Percentiles rank a stretch among this genome's conserved stretches.
phyloP scores from a whole-genome alignment of 2,329 filamentous ascomycete species.

The Fusarium tanahbumbuense region DNA sequence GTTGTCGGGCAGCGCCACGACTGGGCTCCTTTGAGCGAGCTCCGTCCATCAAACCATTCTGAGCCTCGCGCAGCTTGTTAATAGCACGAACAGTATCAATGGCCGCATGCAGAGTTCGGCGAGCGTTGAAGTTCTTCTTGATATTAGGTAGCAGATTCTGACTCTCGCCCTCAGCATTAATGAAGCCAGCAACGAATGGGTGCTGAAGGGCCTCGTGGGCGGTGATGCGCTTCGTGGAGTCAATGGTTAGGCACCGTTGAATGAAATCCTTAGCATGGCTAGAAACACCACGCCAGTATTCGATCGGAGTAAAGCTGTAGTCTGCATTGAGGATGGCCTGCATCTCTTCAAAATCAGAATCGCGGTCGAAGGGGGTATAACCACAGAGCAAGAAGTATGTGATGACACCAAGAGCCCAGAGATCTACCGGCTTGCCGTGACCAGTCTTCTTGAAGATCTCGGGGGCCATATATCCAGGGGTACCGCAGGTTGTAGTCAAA shows the following conservation, averaged over 20 bases:
- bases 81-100: conserved; percentile 78
- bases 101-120: conserved; percentile 74
- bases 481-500: conserved; percentile 96
- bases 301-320: conserved; percentile 92
- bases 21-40: conserved; percentile 62
- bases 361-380: conserved; percentile 97
- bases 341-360: conserved; percentile 99
- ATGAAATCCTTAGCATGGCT: conserved; percentile 91
- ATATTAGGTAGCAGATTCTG: conserved; percentile 75
- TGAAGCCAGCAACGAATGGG: conserved; percentile 70
- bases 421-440: conserved; percentile 96
- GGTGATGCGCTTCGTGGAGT: conserved; percentile 88
- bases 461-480: conserved; percentile 98
- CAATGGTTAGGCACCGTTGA: conserved; percentile 88
- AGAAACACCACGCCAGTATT: conserved; percentile 97
- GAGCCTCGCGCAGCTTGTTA: conserved; percentile 75
- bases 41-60: conserved; percentile 72
- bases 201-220: conserved; percentile 81
- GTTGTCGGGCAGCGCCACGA: conserved; percentile 48
- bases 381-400: conserved; percentile 98
- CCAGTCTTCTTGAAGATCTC: conserved; percentile 99
- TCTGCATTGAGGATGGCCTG: conserved; percentile 97
- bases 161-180: conserved; percentile 60
- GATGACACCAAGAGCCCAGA: conserved; percentile 98
- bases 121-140: conserved; percentile 80